phyloP scores from a whole-genome alignment of 1,139 yeast species.

The Suhomyces taliae region DNA sequence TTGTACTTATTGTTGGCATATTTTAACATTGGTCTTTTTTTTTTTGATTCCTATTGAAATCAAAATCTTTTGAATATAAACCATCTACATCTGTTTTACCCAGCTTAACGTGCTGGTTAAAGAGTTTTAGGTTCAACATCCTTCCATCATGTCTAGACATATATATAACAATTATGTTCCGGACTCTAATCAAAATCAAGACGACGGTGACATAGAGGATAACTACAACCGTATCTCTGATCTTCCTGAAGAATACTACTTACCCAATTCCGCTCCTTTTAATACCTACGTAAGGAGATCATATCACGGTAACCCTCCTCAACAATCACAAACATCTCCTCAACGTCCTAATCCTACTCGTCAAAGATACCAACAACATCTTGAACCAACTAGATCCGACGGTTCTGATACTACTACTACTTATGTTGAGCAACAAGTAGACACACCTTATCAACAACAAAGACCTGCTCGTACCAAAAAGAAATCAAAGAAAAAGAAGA shows the following conservation, averaged over 20 bases:
- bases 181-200: conserved; percentile 5
- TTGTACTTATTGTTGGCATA: too few species aligned
- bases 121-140: too few species aligned
- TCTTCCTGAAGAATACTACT: conserved; percentile 8
- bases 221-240: conserved; percentile 8
- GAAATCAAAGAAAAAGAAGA: conserved; percentile 5
- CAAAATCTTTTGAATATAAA: too few species aligned
- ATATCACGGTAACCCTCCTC: conserved; percentile 6
- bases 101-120: too few species aligned
- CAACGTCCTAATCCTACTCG: conserved; percentile 2
- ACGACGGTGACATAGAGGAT: conserved; percentile 11
- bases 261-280: conserved; percentile 10
- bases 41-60: too few species aligned
- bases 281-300: conserved; percentile 10
- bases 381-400: conserved; percentile 7
- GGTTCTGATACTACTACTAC: conserved; percentile 12
- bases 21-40: too few species aligned
- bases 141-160: conserved; percentile 8
- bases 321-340: background rate
- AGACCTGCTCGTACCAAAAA: background rate
- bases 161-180: conserved; percentile 6
- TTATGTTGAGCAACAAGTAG: conserved; percentile 11
- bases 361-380: conserved; percentile 4
- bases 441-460: conserved; percentile 6
- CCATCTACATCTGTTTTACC: too few species aligned